Base-by-base conservation (phyloP, 2,329 filamentous ascomycete species). In the Talaromyces rugulosus region DNA sequence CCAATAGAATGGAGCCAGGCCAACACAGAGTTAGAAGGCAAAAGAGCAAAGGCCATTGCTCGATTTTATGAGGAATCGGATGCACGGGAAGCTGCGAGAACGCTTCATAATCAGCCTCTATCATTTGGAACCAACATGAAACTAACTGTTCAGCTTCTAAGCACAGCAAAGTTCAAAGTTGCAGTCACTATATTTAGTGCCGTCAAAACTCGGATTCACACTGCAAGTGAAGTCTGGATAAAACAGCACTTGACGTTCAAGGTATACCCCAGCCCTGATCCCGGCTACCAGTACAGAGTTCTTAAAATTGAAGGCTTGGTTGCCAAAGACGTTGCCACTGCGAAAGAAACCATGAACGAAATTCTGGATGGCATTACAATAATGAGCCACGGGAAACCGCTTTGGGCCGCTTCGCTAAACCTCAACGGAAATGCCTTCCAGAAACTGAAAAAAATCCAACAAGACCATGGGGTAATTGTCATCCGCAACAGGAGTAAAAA, bases 111-210 rank as follows among this genome's bases (percentile, higher is more conserved):
- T 4, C 69, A 23, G 23, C 23, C 23, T 23, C 23, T 23, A 23
- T 23, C 23, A 23, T 23, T 23, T 27, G 65, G 73, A 0, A 60
- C 62, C 4, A 65, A 56, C 0, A 72, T 68, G 0, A 78, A 71
- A 34, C 67, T 82, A 1, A 77, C 74, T 2, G 68, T 78, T 1
- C 68, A 69, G n/a, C 66, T 76, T 5, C 65, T 81, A 2, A 69
- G 73, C 14, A 73, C 74, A 0, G 73, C 72, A 12, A 75, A 73
- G 53, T 75, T 80, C 63, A 79, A 78, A 56, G 68, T 81, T n/a
- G 63, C 66, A 1, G 67, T 58, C 2, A 63, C 64, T 1, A 70
- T 81, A 4, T 78, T 75, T 60, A 54, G 65, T 1, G 74, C 71
- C 7, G 63, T 77, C 1, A 16, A 65, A 72, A 54, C 40, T 40